Conservation (phyloP, 495 filamentous ascomycete genomes). For the Margaritispora aquatica region DNA sequence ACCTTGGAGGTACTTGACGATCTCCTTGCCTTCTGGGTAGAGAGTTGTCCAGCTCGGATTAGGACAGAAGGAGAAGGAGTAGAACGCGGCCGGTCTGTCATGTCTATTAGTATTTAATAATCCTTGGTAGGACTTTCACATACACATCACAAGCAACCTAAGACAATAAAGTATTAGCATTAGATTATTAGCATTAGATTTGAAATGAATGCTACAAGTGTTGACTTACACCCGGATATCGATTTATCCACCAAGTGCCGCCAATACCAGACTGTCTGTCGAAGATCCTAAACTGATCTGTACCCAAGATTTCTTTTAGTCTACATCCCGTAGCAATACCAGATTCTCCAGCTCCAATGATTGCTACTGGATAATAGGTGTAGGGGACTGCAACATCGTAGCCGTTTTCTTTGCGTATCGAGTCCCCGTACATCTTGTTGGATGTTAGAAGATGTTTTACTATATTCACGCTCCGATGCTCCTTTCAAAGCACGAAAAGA, state of each 20-base stretch:
- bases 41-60: slow-evolving; percentile 40
- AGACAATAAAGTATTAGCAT: too few relatives aligned
- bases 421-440: slow-evolving; percentile 17
- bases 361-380: slow-evolving; percentile 29
- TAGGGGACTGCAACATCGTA: slow-evolving; percentile 15
- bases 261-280: slow-evolving; percentile 55
- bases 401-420: slow-evolving; percentile 19
- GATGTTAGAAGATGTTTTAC: neutral
- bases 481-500: neutral
- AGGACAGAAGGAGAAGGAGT: slow-evolving; percentile 42
- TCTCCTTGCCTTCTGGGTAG: slow-evolving; percentile 37
- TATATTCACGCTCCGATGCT: too few relatives aligned
- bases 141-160: slow-evolving; percentile 28
- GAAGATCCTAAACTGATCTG: slow-evolving; percentile 60
- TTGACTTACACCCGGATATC: slow-evolving; percentile 61
- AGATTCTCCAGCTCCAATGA: slow-evolving; percentile 59
- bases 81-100: slow-evolving; percentile 30
- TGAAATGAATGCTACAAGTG: too few relatives aligned
- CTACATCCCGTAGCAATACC: slow-evolving; percentile 61
- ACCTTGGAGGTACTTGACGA: slow-evolving; percentile 38
- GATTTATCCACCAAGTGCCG: slow-evolving; percentile 64
- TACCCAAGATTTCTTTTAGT: slow-evolving; percentile 50
- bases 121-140: too few relatives aligned
- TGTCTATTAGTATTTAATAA: neutral
- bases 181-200: too few relatives aligned